Evolutionary conservation across 2,329 filamentous ascomycete species (phyloP), one percentile per base, ranked within the genome.

Genomic region (Verticillium dahliae): DNA sequence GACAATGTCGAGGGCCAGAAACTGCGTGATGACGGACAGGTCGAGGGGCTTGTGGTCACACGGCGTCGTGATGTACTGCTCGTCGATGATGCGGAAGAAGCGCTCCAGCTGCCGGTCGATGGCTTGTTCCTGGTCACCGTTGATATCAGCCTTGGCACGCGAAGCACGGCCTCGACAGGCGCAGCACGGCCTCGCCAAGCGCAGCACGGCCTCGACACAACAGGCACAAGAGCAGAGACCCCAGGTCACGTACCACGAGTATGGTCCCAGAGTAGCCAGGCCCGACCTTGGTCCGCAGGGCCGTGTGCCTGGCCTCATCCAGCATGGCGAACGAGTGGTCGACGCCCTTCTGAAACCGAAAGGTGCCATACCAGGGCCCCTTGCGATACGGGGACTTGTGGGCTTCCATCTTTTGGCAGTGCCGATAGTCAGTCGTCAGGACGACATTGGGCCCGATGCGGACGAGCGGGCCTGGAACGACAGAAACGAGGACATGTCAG

Each of bases 1-100:
- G 52, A 85, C 81, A 2, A 81, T 79, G 61, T 86, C 83, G 0
- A 85, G 71, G 1, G 82, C 78, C 61, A 85, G 81, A 72, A 78
- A 83, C 31, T 81, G 79, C 2, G 78, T 77, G 63, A 81, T 81
- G 45, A 74, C 72, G 27, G 78, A 79, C 54, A 85, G 70, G 65
- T 85, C 81, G 61, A 85, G 72, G 0, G 72, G 73, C 0, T 67
- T 67, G 31, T 72, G 72, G 1, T 72, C 62, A 1, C 62, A 63
- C 3, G 73, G 67, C 1, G 67, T 76, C 3, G 76, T 78, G 9
- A 78, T 65, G 60, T 85, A 85, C 65, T 80, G 81, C 37, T 66
- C 67, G 18, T 78, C 74, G 38, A 85, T 75, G 2, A 85, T 72
- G 1, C 74, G 67, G 11, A 83, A 67, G 15, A 84, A 75, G 31